Percentiles rank a stretch among this genome's conserved stretches.
Evolutionary conservation across 768 basidiomycete genomes (phyloP).

Genomic region (Pleurotus platypus): DNA sequence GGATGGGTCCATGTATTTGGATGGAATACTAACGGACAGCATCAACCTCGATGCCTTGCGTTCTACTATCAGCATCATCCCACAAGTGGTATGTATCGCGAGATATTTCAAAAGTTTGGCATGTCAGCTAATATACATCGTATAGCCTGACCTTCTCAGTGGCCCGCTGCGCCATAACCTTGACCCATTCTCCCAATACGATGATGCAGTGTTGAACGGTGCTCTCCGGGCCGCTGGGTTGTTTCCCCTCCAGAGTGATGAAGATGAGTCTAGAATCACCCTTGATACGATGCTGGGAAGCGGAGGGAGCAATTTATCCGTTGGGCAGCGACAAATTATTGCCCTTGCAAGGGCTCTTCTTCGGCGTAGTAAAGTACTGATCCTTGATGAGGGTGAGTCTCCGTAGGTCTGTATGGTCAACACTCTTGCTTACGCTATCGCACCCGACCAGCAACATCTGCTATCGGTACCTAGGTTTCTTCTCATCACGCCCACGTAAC

Average conservation of each 20-base stretch:
- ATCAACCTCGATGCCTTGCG: slow-evolving; percentile 57
- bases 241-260: slow-evolving; percentile 34
- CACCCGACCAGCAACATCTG: slow-evolving; percentile 34
- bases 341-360: slow-evolving; percentile 63
- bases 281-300: slow-evolving; percentile 42
- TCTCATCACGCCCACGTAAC: not conserved
- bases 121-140: not conserved
- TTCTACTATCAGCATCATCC: slow-evolving; percentile 58
- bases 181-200: slow-evolving; percentile 62
- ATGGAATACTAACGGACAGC: slow-evolving; percentile 42
- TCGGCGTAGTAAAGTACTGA: slow-evolving; percentile 54
- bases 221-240: slow-evolving; percentile 37
- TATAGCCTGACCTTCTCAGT: slow-evolving; percentile 47
- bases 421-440: slow-evolving; percentile 26
- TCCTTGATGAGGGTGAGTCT: slow-evolving; percentile 57
- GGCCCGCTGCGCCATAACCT: slow-evolving; percentile 64
- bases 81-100: slow-evolving; percentile 35
- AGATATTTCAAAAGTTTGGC: not conserved
- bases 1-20: slow-evolving; percentile 53
- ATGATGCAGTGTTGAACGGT: slow-evolving; percentile 41
- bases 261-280: slow-evolving; percentile 45
- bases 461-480: slow-evolving; percentile 33
- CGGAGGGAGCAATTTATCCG: slow-evolving; percentile 71
- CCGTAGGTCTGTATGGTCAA: not conserved
- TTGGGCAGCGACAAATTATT: slow-evolving; percentile 72